Evolutionary conservation across 345 rosid genomes (phyloP).

Genomic region (Salix purpurea): DNA sequence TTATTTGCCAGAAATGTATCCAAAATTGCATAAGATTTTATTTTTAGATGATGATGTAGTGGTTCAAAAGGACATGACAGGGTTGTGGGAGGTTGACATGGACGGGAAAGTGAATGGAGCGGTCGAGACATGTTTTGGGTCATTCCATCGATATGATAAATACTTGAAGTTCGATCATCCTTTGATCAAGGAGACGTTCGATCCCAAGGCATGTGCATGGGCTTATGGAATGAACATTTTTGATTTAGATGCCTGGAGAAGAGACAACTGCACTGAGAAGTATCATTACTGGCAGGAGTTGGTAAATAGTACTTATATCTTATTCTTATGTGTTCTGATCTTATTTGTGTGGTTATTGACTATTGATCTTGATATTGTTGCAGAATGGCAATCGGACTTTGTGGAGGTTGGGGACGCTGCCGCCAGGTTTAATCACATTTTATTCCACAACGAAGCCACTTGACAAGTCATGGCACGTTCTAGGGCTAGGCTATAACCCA

Average conservation of each 20-base stretch:
- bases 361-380: neutral
- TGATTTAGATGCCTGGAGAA: slow-evolving; percentile 9
- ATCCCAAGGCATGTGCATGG: slow-evolving; percentile 15
- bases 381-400: slow-evolving; percentile 6
- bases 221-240: slow-evolving; percentile 18
- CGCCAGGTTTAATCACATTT: slow-evolving; percentile 12
- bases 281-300: slow-evolving; percentile 10
- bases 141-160: neutral
- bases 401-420: slow-evolving; percentile 12
- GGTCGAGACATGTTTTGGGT: slow-evolving; percentile 5
- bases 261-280: neutral
- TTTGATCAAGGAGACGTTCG: neutral
- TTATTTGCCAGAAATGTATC: slow-evolving; percentile 12
- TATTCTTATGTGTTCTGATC: too few species aligned
- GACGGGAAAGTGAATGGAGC: slow-evolving; percentile 16
- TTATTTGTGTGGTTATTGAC: neutral
- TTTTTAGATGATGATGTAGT: slow-evolving; percentile 14
- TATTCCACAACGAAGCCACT: slow-evolving; percentile 1
- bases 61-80: slow-evolving; percentile 14
- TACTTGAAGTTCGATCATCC: slow-evolving; percentile 9
- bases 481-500: slow-evolving; percentile 8
- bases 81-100: slow-evolving; percentile 7
- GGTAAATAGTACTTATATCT: neutral
- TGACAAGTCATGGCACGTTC: slow-evolving; percentile 15
- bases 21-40: slow-evolving; percentile 4